Base-by-base conservation (phyloP, 2,329 filamentous ascomycete species). In the Nothomitra cinnamomea region DNA sequence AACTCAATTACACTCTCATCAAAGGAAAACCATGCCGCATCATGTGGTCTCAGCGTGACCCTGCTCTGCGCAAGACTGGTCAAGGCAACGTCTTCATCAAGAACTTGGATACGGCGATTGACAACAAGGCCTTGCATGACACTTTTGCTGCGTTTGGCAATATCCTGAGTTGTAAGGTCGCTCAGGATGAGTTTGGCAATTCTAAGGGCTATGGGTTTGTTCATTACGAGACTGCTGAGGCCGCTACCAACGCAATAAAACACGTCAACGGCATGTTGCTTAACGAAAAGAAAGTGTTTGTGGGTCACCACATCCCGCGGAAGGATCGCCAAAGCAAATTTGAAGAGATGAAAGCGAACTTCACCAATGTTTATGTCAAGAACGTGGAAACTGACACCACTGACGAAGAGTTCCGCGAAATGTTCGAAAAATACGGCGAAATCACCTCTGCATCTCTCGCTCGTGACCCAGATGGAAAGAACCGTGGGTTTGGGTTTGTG, bases 281-380 rank as follows among this genome's bases (percentile, higher is more conserved):
- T 67, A 98, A 98, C 75, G 92, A 98, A 80, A 98, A 98, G 84
- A 98, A 98, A 80, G 92, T 98, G 60, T 98, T 94, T 63, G 92
- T 98, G 62, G 92, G 92, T 60, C 90, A 95, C 73, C 92, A 98
- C 74, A 96, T 98, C 65, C 89, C 92, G 69, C 96, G 96, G 85
- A 96, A 96, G 80, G 92, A 98, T 68, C 90, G 92, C 64, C 92
- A 96, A 80, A 95, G 87, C 87, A 98, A 98, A 76, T 96, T 96
- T 63, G 92, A 98, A 76, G 92, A 98, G 79, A 98, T 98, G 90
- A 98, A 98, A 83, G 92, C 92, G 71, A 98, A 98, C 79, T 98
- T 94, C 79, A 98, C 92, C 76, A 98, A 98, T 71, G 83, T 98
- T 71, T 98, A 98, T 74, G 87, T 98, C 75, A 98, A 98, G 83